Percentiles rank a stretch among this genome's conserved stretches.
These are phyloP conservation scores for Fomitiporia mediterranea DNA, from an alignment of 1,284 basidiomycete species.

Conservation along the genomic window DNA sequence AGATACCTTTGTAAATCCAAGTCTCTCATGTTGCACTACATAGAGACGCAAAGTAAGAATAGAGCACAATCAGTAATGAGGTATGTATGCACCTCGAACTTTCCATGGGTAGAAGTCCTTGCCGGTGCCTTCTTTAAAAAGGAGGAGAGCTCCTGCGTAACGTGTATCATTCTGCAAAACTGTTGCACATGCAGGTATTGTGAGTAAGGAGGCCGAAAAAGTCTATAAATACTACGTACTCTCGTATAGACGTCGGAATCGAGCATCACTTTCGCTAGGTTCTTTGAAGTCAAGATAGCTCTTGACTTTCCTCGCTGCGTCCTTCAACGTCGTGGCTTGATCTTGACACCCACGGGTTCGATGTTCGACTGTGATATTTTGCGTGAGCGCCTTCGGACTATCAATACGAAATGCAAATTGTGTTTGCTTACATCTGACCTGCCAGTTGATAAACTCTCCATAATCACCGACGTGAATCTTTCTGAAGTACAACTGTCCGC, in stretches of 20 bases:
- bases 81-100: constrained; percentile 4
- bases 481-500: constrained; percentile 2
- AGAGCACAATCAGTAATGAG: not conserved
- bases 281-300: not conserved
- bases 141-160: not conserved
- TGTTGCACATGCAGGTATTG: not conserved
- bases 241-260: not conserved
- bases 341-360: not conserved
- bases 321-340: not conserved
- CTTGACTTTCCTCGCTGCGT: constrained; percentile 2
- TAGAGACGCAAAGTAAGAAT: not conserved
- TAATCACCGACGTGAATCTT: not conserved
- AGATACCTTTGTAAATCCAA: not conserved
- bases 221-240: not conserved
- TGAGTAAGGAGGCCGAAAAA: not conserved
- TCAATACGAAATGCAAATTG: not conserved
- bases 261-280: not conserved
- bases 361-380: not conserved
- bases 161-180: not conserved
- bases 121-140: constrained; percentile 7
- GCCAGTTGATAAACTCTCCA: constrained; percentile 1
- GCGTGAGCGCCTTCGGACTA: not conserved
- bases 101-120: constrained; percentile 9
- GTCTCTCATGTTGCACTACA: not conserved
- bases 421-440: constrained; percentile 1